Evolutionary conservation across 2,329 filamentous ascomycete species (phyloP).

Genomic region (Colletotrichum tropicicola): DNA sequence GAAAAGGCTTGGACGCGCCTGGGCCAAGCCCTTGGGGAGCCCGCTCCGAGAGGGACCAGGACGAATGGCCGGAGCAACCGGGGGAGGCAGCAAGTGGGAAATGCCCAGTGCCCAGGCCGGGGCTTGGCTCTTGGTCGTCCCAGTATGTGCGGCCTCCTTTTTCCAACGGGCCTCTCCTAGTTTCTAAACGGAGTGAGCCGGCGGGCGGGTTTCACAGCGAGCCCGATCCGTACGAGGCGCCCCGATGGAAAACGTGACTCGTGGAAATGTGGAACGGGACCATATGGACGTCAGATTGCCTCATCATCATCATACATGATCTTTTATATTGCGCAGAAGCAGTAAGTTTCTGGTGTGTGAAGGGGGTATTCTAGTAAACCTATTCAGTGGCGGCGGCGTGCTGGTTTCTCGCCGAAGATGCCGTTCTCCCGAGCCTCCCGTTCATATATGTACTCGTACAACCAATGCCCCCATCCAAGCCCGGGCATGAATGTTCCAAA

Average conservation of each 20-base stretch:
- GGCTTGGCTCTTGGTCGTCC: no score
- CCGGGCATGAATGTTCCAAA: no score
- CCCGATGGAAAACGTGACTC: constrained; percentile 2
- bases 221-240: neutral
- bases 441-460: constrained; percentile 22
- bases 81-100: neutral
- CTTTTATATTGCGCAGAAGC: neutral
- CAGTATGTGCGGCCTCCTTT: neutral
- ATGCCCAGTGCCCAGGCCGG: neutral
- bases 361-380: constrained; percentile 20
- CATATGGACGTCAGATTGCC: neutral
- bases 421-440: neutral
- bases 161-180: neutral
- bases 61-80: neutral
- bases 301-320: constrained; percentile 15
- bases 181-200: neutral
- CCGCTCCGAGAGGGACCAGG: neutral
- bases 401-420: neutral
- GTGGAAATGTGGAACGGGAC: neutral
- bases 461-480: neutral
- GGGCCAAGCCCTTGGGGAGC: neutral
- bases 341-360: neutral
- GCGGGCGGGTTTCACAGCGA: neutral
- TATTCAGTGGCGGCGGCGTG: neutral
- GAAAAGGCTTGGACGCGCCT: neutral